phyloP scores from a whole-genome alignment of 352 stramenopile species.

The Pythium dissotocum region DNA sequence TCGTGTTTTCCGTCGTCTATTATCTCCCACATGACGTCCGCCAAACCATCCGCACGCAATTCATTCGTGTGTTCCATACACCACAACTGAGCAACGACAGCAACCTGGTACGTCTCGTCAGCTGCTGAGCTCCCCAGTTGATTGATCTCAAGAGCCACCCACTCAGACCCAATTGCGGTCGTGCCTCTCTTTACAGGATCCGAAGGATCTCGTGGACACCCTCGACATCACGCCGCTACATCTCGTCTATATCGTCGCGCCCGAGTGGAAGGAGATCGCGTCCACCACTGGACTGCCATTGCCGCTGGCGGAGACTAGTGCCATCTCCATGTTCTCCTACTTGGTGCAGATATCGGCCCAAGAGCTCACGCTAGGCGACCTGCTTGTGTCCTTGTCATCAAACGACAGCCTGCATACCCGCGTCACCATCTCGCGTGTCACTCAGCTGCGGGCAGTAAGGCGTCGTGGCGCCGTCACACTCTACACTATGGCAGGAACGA shows the following conservation, averaged over 20 bases:
- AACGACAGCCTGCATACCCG: background rate
- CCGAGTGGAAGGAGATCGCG: constrained; percentile 7
- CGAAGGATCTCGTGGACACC: background rate
- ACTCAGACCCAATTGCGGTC: constrained; percentile 5
- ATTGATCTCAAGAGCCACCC: background rate
- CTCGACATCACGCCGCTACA: constrained; percentile 25
- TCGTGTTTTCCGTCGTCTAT: constrained; percentile 57
- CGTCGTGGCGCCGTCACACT: constrained; percentile 47
- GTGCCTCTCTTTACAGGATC: constrained; percentile 22
- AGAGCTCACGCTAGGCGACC: constrained; percentile 46
- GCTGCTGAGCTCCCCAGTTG: constrained; percentile 3
- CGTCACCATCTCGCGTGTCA: constrained; percentile 28
- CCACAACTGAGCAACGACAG: background rate
- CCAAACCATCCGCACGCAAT: constrained; percentile 2
- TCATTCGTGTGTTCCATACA: constrained; percentile 25
- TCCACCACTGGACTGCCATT: background rate
- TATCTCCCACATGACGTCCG: constrained; percentile 62
- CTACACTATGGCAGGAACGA: constrained; percentile 65
- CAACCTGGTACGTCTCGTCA: constrained; percentile 6
- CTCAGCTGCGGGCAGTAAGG: constrained; percentile 26
- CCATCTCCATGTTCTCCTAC: constrained; percentile 11
- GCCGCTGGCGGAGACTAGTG: background rate
- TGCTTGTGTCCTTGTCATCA: constrained; percentile 34
- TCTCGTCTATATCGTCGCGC: constrained; percentile 24
- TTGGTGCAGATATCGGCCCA: constrained; percentile 50